Evolutionary conservation across 1,284 basidiomycete genomes (phyloP), one percentile per base, ranked within the genome.

Genomic region (Pyrrhoderma lamaoense): DNA sequence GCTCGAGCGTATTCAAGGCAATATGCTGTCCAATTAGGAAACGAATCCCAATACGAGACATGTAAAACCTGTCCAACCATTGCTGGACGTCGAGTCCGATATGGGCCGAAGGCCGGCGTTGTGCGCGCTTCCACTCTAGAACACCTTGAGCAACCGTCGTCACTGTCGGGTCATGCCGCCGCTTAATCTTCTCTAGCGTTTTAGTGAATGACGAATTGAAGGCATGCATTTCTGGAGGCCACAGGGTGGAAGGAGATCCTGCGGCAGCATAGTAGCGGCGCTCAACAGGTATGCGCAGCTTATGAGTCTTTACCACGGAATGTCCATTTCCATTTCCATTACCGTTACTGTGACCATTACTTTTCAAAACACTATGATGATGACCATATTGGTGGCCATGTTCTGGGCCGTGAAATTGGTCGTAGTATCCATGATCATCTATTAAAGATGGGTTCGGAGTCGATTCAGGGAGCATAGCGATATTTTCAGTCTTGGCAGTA

Each of bases 1-100:
- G 79, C 58, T 89, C 83, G 47, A 94, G 80, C 0, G 86, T 91
- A 65, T 96, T 96, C 44, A 97, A 72, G 2, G 93, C 93, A 56
- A 97, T 86, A 60, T 96, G 89, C 67, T 93, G 93, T 23, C 93
- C 93, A 56, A 97, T 95, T 58, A 97, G 71, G 64, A 96, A 96
- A 2, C 93, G 87, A 58, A 97, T 96, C 1, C 93, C 96, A 56
- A 99, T 99, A 47, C 96, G 85, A 22, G 85, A 91, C 79, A 99
- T 84, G 67, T 99, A 98, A 70, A 99, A 99, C 50, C 96, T 77
- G 69, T 99, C 96, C 59, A 99, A 71, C 88, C 95, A 99, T 21
- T 85, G 82, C 66, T 98, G 94, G 48, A 99, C 89, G 59, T 94
- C 91, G 27, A 88, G 77, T 19, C 92, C 91, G 49, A 93, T 89